Conservation (phyloP, 495 filamentous ascomycete genomes). For the Penicillium cinerascens region DNA sequence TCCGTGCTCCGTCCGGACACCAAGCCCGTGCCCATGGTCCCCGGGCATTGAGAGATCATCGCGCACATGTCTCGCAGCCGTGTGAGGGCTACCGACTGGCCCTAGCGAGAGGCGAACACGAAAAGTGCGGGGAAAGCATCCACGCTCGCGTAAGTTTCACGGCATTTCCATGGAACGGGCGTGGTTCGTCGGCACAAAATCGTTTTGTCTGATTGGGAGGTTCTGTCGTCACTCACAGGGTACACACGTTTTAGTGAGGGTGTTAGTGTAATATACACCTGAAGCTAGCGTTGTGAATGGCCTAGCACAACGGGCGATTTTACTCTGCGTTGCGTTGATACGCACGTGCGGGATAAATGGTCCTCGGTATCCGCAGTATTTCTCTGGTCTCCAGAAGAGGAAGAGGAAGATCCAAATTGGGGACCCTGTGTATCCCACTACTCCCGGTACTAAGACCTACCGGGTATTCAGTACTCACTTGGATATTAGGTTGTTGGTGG, state of each 20-base stretch:
- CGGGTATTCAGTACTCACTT: neutral
- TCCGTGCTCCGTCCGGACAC: too few species aligned
- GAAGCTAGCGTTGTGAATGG: too few species aligned
- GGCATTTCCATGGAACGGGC: conserved; percentile 9
- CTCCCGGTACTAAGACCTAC: conserved; percentile 9
- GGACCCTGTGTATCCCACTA: neutral
- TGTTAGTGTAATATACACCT: too few species aligned
- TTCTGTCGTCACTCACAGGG: conserved; percentile 2
- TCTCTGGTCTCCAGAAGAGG: conserved; percentile 3
- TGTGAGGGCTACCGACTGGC: neutral
- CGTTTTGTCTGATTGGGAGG: conserved; percentile 4
- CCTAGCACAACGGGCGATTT: neutral
- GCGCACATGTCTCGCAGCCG: neutral
- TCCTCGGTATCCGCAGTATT: conserved; percentile 4
- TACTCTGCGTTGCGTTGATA: neutral
- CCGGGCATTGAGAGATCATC: neutral
- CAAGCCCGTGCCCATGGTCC: neutral
- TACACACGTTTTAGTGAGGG: neutral
- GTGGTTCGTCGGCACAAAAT: neutral
- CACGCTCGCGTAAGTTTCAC: conserved; percentile 8
- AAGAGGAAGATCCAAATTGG: conserved; percentile 3
- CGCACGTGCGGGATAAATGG: neutral
- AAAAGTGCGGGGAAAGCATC: conserved; percentile 18
- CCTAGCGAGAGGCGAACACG: neutral
- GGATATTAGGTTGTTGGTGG: neutral